Conservation (phyloP, 345 rosid genomes). For the Salix arbutifolia region DNA sequence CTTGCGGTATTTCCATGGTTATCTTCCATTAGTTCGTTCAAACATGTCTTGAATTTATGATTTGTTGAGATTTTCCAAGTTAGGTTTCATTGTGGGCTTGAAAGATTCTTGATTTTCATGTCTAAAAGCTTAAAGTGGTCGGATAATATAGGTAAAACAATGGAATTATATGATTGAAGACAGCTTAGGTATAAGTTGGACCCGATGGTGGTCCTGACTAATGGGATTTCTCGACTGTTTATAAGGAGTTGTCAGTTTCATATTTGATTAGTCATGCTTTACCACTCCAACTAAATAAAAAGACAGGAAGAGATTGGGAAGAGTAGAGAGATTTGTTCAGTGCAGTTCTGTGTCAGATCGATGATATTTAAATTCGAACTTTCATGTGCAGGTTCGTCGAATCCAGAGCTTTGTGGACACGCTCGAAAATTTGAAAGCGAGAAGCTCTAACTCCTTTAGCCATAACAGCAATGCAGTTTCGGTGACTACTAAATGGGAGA, state of each 20-base stretch:
- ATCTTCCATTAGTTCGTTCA: background rate
- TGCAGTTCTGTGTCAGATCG: background rate
- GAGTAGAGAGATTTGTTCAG: background rate
- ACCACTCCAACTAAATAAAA: background rate
- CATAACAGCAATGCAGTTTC: constrained; percentile 22
- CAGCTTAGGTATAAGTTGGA: constrained; percentile 4
- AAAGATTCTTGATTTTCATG: constrained; percentile 7
- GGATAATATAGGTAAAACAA: background rate
- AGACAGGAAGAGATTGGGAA: background rate
- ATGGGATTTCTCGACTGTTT: background rate
- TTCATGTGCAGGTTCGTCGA: constrained; percentile 31
- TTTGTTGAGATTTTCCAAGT: background rate
- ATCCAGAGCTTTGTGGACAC: constrained; percentile 40
- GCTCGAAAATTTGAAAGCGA: constrained; percentile 36
- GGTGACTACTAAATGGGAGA: constrained; percentile 31
- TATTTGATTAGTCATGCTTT: background rate
- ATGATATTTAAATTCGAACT: background rate
- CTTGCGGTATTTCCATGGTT: background rate
- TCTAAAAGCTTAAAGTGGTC: constrained; percentile 10
- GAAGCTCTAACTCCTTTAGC: constrained; percentile 27
- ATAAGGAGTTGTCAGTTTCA: background rate
- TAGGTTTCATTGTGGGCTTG: background rate
- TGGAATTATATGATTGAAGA: constrained; percentile 1
- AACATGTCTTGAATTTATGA: background rate
- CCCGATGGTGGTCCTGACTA: constrained; percentile 7